Conservation (phyloP, 2,329 filamentous ascomycete genomes). For the Colletotrichum simmondsii region DNA sequence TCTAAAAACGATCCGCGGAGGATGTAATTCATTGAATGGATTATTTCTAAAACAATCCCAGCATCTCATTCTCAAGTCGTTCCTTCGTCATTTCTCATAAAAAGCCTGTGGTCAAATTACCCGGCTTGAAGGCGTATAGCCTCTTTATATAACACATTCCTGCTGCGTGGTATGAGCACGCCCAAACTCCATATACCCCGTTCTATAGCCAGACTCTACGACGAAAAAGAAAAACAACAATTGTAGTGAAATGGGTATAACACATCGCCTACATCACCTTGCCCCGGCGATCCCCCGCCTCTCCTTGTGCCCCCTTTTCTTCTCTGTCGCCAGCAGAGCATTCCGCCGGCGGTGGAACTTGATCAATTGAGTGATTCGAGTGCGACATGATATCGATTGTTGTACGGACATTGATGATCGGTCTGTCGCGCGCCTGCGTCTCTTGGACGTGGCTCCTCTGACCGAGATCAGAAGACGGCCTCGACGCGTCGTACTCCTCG, state of each 20-base stretch:
- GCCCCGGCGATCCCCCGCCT: neutral
- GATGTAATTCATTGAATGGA: neutral
- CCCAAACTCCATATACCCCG: neutral
- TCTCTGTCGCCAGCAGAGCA: conserved; percentile 2
- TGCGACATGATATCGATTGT: conserved; percentile 29
- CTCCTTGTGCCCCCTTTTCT: neutral
- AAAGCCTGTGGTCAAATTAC: neutral
- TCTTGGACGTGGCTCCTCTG: conserved; percentile 10
- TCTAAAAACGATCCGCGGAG: neutral
- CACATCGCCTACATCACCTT: neutral
- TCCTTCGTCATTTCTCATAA: neutral
- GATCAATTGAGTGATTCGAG: neutral
- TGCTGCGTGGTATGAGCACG: neutral
- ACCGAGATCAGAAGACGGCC: conserved; percentile 27
- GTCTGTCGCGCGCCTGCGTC: neutral
- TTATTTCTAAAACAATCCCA: neutral
- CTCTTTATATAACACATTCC: neutral
- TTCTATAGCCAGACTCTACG: neutral
- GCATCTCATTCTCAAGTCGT: neutral
- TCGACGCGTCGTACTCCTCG: conserved; percentile 16
- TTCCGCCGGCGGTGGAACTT: neutral
- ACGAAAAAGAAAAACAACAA: neutral
- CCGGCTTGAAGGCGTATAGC: neutral
- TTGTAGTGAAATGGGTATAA: neutral
- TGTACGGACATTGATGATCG: conserved; percentile 31